phyloP scores from a whole-genome alignment of 2,329 filamentous ascomycete genomes.

The Chaetomiaceae sp. region DNA sequence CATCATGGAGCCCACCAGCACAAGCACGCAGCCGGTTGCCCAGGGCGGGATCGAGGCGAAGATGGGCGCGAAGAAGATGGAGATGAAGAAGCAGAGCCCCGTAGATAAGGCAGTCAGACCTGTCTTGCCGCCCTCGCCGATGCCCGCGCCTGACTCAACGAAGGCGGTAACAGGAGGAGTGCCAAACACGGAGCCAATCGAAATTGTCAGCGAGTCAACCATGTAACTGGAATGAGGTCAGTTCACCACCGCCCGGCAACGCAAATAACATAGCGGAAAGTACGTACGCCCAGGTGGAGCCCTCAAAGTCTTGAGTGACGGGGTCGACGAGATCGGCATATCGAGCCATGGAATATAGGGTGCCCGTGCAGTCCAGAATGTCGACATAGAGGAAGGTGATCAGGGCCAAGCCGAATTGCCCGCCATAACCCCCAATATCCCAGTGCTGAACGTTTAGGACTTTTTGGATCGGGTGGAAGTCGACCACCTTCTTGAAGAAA shows the following conservation, averaged over 20 bases:
- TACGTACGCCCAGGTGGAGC: conserved; percentile 63
- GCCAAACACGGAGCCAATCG: conserved; percentile 74
- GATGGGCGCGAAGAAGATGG: conserved; percentile 85
- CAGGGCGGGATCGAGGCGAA: conserved; percentile 86
- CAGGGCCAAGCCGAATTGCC: conserved; percentile 76
- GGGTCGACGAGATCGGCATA: conserved; percentile 78
- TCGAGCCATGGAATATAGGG: conserved; percentile 83
- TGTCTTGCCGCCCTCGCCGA: conserved; percentile 80
- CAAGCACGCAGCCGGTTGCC: conserved; percentile 83
- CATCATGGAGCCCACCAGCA: conserved; percentile 89
- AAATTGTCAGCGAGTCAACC: conserved; percentile 74
- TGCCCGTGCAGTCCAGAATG: conserved; percentile 82
- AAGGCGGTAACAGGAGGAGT: conserved; percentile 80
- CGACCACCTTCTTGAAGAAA: conserved; percentile 85
- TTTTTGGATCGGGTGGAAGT: conserved; percentile 71
- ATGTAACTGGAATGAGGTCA: conserved; percentile 49
- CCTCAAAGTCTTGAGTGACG: conserved; percentile 81
- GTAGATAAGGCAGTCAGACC: conserved; percentile 77
- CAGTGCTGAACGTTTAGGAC: conserved; percentile 70
- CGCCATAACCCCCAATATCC: conserved; percentile 63
- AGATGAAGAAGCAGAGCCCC: conserved; percentile 79
- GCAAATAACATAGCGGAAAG: background rate
- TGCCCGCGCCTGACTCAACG: conserved; percentile 84
- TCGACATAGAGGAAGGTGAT: conserved; percentile 90
- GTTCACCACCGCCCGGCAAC: background rate